Evolutionary conservation across 805 yeast species (phyloP), one percentile per base, ranked within the genome.

Genomic region (Metschnikowia hibisci): DNA sequence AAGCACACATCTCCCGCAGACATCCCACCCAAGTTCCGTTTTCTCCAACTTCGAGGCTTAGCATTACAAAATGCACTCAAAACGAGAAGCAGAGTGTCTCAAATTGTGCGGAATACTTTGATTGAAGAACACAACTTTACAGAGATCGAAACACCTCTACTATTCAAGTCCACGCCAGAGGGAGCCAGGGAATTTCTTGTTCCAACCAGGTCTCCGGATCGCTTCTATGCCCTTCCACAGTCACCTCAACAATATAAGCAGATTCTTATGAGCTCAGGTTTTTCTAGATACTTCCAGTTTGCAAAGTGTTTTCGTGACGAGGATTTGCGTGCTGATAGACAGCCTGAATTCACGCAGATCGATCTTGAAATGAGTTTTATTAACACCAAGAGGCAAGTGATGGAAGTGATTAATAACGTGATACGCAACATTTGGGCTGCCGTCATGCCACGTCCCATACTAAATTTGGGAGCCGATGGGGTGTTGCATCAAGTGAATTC

Each of bases 231-330:
- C 0, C 70, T 93, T 23, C 97, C 98, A 0, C 99, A 93, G 62
- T 87, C 96, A 12, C 99, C 99, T 0, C 99, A 93, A 60, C 99
- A 93, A 60, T 93, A 91, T 60, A 93, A 93, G 59, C 99, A 93
- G 63, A 69, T 93, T 32, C 68, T 93, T 27, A 93, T 93, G 89
- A 95, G 97, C 1, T 83, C 96, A 32, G 99, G 99, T 1, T 79
- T 93, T 31, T 75, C 84, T 40, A 74, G 79, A 38, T 93, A 93
- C 63, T 93, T 79, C 63, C 99, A 93, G 64, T 70, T 93, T 31
- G 98, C 99, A 3, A 82, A 79, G 56, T 93, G 99, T 61, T 93
- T 93, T 61, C 74, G 99, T 51, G 99, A 93, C 61, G 99, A 93
- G 62, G 98, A 93, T 64, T 73, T 93, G 44, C 75, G 99, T 46